These are phyloP conservation scores for Ogataea sp. DNA, from an alignment of 805 yeast species.

Conservation along the genomic window DNA sequence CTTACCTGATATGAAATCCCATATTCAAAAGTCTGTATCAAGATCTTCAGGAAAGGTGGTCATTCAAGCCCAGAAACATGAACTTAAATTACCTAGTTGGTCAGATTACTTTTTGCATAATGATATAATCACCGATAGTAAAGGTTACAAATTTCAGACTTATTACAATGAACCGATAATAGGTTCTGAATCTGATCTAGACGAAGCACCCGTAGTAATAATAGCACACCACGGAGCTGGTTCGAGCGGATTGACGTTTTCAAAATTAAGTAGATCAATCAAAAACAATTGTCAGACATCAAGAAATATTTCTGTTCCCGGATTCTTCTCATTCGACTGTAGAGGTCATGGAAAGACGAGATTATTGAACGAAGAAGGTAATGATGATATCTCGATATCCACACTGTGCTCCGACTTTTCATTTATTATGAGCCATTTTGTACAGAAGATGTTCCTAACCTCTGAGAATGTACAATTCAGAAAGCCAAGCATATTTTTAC, in stretches of 20 bases:
- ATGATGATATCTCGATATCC: constrained; percentile 36
- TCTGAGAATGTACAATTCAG: constrained; percentile 1
- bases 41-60: too few species aligned
- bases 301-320: constrained; percentile 36
- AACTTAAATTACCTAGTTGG: constrained; percentile 19
- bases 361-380: constrained; percentile 10
- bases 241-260: constrained; percentile 75
- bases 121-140: constrained; percentile 10
- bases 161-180: constrained; percentile 48
- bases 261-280: constrained; percentile 39
- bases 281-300: background rate
- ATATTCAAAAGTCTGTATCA: background rate
- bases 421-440: constrained; percentile 35
- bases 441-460: constrained; percentile 9
- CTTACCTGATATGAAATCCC: background rate
- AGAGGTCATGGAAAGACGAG: constrained; percentile 75
- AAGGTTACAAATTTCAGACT: constrained; percentile 36
- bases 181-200: background rate
- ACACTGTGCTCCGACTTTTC: constrained; percentile 52
- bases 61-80: too few species aligned
- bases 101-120: constrained; percentile 25
- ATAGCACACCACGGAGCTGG: constrained; percentile 95
- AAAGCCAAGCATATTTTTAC: constrained; percentile 40
- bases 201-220: constrained; percentile 42
- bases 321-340: constrained; percentile 65